These are phyloP conservation scores for Picochlorum sp. DNA, from an alignment of 139 green algal species.

Conservation along the genomic window DNA sequence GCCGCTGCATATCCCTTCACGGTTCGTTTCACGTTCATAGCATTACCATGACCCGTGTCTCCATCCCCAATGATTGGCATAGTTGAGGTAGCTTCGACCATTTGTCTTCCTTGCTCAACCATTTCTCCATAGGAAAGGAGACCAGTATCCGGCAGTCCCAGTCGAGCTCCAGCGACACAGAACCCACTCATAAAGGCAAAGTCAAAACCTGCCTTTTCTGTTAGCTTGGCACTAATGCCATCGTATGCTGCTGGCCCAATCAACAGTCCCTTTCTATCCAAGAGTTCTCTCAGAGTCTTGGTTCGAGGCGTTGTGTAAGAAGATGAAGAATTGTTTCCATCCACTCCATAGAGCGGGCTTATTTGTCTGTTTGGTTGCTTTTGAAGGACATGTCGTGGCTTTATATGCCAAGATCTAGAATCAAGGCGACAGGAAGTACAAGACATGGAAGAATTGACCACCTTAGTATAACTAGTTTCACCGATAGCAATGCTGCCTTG, in stretches of 20 bases:
- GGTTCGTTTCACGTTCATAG: constrained; percentile 89
- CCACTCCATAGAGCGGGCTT: no score
- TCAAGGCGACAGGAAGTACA: no score
- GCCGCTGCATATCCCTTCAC: constrained; percentile 73
- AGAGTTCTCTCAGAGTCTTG: neutral
- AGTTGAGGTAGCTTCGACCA: constrained; percentile 55
- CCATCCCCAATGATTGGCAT: constrained; percentile 90
- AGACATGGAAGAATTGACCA: no score
- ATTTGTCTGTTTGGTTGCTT: no score
- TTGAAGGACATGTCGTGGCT: no score
- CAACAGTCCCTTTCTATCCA: neutral
- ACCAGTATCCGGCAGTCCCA: constrained; percentile 70
- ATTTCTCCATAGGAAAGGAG: constrained; percentile 81
- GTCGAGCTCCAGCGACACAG: constrained; percentile 49
- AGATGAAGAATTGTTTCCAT: no score
- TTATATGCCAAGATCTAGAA: no score
- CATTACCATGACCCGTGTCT: constrained; percentile 95
- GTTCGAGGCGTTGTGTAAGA: neutral
- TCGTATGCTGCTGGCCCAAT: constrained; percentile 71
- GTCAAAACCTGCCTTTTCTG: constrained; percentile 66
- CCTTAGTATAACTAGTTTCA: no score
- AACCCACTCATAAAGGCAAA: constrained; percentile 86
- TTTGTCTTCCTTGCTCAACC: constrained; percentile 47
- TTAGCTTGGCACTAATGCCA: constrained; percentile 61
- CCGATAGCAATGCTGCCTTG: no score